Conservation (phyloP, 352 stramenopile genomes). For the Phytophthora quininea region DNA sequence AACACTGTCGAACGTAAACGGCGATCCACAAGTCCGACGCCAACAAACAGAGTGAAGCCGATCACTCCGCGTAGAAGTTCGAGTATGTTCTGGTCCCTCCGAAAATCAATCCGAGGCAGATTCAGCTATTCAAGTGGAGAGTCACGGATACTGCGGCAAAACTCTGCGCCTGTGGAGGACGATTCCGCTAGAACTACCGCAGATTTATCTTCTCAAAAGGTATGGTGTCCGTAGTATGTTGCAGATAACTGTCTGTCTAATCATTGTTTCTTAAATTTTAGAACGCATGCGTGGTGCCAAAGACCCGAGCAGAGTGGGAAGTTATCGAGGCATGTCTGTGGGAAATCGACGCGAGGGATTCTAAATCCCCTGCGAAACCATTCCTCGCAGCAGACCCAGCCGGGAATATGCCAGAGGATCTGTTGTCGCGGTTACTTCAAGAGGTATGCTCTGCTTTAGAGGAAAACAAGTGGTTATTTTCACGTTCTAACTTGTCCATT, state of each 20-base stretch:
- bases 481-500: neutral
- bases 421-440: slow-evolving; percentile 31
- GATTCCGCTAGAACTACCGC: slow-evolving; percentile 11
- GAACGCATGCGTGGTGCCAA: slow-evolving; percentile 5
- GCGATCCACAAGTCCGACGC: slow-evolving; percentile 31
- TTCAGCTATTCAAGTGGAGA: slow-evolving; percentile 32
- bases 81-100: slow-evolving; percentile 48
- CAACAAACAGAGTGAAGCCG: slow-evolving; percentile 18
- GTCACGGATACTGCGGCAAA: slow-evolving; percentile 31
- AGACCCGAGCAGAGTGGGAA: slow-evolving; percentile 50
- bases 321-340: slow-evolving; percentile 63
- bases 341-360: slow-evolving; percentile 53
- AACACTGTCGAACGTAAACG: slow-evolving; percentile 15
- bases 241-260: no score
- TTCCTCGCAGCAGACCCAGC: slow-evolving; percentile 20
- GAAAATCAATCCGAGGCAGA: slow-evolving; percentile 49
- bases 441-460: slow-evolving; percentile 27
- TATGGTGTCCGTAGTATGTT: slow-evolving; percentile 8
- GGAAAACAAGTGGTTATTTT: no score
- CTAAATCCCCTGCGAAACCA: slow-evolving; percentile 26
- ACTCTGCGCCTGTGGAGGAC: slow-evolving; percentile 20
- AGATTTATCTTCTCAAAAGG: slow-evolving; percentile 14
- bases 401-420: slow-evolving; percentile 16
- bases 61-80: slow-evolving; percentile 32
- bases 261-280: no score